These are phyloP conservation scores for Lonicera japonica DNA, from an alignment of 129 eudicot species.

Conservation along the genomic window DNA sequence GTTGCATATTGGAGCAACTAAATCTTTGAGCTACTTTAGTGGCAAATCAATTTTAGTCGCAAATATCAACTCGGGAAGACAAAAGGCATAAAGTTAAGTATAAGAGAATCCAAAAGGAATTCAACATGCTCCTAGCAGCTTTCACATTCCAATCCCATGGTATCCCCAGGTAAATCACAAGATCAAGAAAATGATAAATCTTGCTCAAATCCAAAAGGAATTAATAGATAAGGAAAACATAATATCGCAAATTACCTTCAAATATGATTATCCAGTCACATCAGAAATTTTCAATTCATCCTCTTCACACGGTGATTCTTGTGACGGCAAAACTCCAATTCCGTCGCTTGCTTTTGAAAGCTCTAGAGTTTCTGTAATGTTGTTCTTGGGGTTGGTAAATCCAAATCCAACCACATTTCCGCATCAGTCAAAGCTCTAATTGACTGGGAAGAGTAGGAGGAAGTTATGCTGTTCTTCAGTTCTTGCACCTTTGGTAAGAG, in stretches of 20 bases:
- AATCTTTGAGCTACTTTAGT: too few relatives aligned
- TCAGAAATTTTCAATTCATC: too few relatives aligned
- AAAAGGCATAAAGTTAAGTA: too few relatives aligned
- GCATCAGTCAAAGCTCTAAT: conserved; percentile 19
- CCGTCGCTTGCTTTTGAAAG: conserved; percentile 19
- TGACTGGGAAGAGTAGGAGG: conserved; percentile 24
- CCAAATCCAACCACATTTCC: conserved; percentile 25
- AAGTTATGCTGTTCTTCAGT: too few relatives aligned
- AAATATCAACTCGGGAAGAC: too few relatives aligned
- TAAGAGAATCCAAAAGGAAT: too few relatives aligned
- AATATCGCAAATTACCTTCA: conserved; percentile 32
- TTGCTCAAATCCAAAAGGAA: background rate
- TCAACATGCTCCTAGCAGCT: too few relatives aligned
- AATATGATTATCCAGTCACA: conserved; percentile 16
- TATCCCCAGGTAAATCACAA: too few relatives aligned
- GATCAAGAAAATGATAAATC: background rate
- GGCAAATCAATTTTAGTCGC: too few relatives aligned
- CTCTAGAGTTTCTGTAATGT: conserved; percentile 14
- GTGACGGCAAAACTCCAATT: conserved; percentile 15
- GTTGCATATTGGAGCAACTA: too few relatives aligned
- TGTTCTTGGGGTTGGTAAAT: conserved; percentile 5
- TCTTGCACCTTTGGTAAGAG: too few relatives aligned
- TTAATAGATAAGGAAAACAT: background rate
- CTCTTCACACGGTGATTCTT: conserved; percentile 13
- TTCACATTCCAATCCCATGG: too few relatives aligned